Evolutionary conservation across 345 rosid species (phyloP), one percentile per base, ranked within the genome.

Genomic region (Microthlaspi erraticum): DNA sequence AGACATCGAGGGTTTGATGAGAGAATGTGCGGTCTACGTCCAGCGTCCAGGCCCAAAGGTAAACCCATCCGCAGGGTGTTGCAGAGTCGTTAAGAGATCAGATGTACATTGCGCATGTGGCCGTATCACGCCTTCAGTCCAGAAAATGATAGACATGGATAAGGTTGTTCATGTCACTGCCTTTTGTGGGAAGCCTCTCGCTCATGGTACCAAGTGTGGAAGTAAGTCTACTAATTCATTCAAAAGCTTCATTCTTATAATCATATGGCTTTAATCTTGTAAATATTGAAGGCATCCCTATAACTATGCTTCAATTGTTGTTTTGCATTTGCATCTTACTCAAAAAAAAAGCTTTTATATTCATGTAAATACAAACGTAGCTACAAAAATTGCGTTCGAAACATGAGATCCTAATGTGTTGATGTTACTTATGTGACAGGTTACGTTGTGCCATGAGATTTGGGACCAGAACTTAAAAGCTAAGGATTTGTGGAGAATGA

Each of bases 181-280:
- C 51, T 77, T 77, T 71, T 77, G 80, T 70, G 80, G 80, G 13
- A 77, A 54, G 51, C 76, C 80, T 16, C 72, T 77, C 1, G 58
- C 68, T 44, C 80, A 71, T 42, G 80, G 80, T 49, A 71, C 68
- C 20, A 77, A 71, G 58, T 76, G 80, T 70, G 80, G 80, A 58
- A 76, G 80, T 76, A 76, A 76, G 74, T 62, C 14, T 32, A 1
- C 16, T n/a, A 19, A 19, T 34, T n/a, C 3, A 34, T 46, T 9
- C 19, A 43, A 5, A 23, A 6, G 6, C 20, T 45, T 1, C 29
- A 7, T 36, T 5, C 36, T 33, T 53, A 42, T 18, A 26, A 26
- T 50, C 29, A 26, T 26, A 5, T 26, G 14, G n/a, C 16, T 37
- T 50, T 42, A 32, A 19, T 26, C 8, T 39, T 23, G 51, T 16